Percentiles rank a stretch among this genome's conserved stretches.
Conservation (phyloP, 306 rosid species). For the Adenanthera pavonina region DNA sequence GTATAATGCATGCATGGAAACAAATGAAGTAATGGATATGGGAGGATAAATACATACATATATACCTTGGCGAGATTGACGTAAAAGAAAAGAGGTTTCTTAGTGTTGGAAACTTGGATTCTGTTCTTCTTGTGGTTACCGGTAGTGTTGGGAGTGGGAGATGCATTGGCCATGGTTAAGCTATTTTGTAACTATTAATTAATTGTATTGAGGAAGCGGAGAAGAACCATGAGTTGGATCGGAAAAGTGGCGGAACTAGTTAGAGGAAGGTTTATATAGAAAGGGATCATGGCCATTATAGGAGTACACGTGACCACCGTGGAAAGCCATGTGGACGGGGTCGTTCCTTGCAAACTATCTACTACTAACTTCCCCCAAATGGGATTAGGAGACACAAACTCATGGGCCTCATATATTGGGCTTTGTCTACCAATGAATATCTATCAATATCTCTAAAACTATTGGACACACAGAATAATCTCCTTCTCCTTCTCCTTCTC, state of each 20-base stretch:
- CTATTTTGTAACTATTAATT: too few species aligned
- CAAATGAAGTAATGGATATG: too few species aligned
- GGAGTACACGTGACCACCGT: constrained; percentile 38
- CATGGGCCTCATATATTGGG: background rate
- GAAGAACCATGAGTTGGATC: constrained; percentile 23
- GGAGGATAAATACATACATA: background rate
- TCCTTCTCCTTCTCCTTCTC: too few species aligned
- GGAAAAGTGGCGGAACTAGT: constrained; percentile 41
- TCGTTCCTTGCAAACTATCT: constrained; percentile 6
- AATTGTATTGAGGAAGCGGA: background rate
- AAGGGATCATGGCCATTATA: background rate
- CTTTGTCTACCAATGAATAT: background rate
- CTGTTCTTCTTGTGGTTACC: constrained; percentile 59
- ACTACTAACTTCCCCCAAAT: background rate
- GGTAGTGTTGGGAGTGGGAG: background rate
- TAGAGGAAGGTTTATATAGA: constrained; percentile 42
- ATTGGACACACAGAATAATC: too few species aligned
- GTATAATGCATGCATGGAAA: too few species aligned
- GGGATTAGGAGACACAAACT: background rate
- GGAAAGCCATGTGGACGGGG: constrained; percentile 30
- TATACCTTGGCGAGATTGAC: constrained; percentile 89
- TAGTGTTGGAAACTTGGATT: constrained; percentile 95
- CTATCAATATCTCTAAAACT: too few species aligned
- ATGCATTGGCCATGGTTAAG: constrained; percentile 46
- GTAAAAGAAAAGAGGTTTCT: constrained; percentile 97